A percentile compares a stretch with the other conserved stretches of the same genome.
Evolutionary conservation across 192 early-diverging fungal genomes (phyloP).

Genomic region (Phycomyces nitens): DNA sequence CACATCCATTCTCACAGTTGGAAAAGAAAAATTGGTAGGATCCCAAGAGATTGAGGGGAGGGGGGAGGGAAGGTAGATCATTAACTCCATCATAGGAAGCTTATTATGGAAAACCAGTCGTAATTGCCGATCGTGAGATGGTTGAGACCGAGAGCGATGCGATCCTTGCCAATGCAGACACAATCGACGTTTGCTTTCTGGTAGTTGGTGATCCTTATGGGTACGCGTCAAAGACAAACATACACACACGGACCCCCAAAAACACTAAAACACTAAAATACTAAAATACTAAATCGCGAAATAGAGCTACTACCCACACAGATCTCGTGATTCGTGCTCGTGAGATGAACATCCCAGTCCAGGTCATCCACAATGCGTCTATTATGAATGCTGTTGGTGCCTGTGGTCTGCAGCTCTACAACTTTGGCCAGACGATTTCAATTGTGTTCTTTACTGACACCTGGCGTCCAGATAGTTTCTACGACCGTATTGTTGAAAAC

Average conservation of each 20-base stretch:
- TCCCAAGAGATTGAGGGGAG: too few relatives aligned
- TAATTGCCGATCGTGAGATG: conserved; percentile 95
- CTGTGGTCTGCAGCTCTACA: conserved; percentile 95
- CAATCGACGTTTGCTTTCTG: conserved; percentile 87
- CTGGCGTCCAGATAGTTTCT: conserved; percentile 97
- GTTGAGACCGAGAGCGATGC: conserved; percentile 89
- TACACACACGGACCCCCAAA: background rate
- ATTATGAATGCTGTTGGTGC: conserved; percentile 98
- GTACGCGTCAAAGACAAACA: conserved; percentile 29
- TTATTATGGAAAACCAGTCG: conserved; percentile 82
- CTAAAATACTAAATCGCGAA: too few relatives aligned
- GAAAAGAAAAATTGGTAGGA: conserved; percentile 70
- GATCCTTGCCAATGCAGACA: conserved; percentile 86
- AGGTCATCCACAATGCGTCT: conserved; percentile 96
- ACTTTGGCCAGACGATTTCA: conserved; percentile 97
- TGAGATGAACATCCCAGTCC: conserved; percentile 80
- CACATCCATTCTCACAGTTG: conserved; percentile 89
- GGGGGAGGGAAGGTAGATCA: too few relatives aligned
- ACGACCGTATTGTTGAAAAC: conserved; percentile 90
- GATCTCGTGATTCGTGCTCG: conserved; percentile 93
- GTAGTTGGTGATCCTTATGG: conserved; percentile 98
- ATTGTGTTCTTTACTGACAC: conserved; percentile 96
- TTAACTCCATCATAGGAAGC: too few relatives aligned
- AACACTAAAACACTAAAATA: too few relatives aligned
- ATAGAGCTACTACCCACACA: conserved; percentile 92